phyloP scores from a whole-genome alignment of 176 grass and related monocot genomes.

The Saccharum officinarum region DNA sequence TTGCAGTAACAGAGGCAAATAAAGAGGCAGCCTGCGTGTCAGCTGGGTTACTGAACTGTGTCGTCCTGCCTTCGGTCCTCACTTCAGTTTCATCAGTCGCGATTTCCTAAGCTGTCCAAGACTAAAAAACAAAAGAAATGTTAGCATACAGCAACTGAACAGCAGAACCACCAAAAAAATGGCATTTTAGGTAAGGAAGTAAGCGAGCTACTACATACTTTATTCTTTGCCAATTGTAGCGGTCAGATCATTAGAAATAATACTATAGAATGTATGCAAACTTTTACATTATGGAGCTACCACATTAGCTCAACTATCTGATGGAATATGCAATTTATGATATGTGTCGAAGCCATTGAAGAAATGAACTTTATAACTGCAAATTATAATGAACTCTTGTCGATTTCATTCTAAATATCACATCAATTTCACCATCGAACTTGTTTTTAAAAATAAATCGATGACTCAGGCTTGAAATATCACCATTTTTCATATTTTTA shows the following conservation, averaged over 20 bases:
- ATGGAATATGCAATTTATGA: slow-evolving; percentile 5
- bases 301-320: slow-evolving; percentile 5
- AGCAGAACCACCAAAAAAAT: not conserved
- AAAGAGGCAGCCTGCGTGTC: slow-evolving; percentile 22
- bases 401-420: not conserved
- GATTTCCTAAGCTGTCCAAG: slow-evolving; percentile 40
- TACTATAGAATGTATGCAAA: not conserved
- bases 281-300: not conserved
- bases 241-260: not conserved
- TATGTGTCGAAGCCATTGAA: not conserved
- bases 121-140: not conserved
- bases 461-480: not conserved
- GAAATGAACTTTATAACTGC: not conserved
- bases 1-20: slow-evolving; percentile 8
- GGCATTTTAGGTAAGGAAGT: not conserved
- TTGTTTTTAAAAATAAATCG: not conserved
- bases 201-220: not conserved
- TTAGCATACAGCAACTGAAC: not conserved
- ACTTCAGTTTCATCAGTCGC: slow-evolving; percentile 8
- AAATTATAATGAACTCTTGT: not conserved
- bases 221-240: not conserved
- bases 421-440: not conserved
- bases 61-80: slow-evolving; percentile 21
- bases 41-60: slow-evolving; percentile 42
- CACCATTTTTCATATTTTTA: not conserved